Base-by-base conservation (phyloP, 2,329 filamentous ascomycete genomes). In the Aspergillus uvarum region DNA sequence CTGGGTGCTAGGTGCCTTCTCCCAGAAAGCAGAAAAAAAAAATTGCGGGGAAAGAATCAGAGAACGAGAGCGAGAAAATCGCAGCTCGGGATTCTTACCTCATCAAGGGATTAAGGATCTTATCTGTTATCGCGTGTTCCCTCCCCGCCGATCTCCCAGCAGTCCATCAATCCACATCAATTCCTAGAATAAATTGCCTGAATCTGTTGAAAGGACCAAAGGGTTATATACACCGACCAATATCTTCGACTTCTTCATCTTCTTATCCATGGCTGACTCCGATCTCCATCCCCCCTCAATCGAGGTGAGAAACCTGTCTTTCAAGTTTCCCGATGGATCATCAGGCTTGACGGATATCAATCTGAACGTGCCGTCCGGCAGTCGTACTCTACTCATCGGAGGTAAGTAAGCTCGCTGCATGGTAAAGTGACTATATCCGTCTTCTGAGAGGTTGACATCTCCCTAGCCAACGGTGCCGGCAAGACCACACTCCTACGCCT, bases 401-500 rank as follows among this genome's bases (percentile, higher is more conserved):
- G 94, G 85, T 87, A 80, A 72, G 85, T 87, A 80, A 72, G 70
- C 32, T 21, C 32, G 38, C 38, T 16, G 38, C 38, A 2, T 5
- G 7, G 32, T 12, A 44, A 44, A 16, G 14, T 44, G 14, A 19
- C 16, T 14, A 19, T 19, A 14, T 6, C 19, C 14, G 8, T 29
- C 7, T 16, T 44, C 38, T 19, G 6, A 6, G 16, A 44, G 6
- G 8, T 51, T 70, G 56, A 70, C 53, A 62, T 32, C 51, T 26
- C 31, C 66, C 67, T 29, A 87, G 86, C 95, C 74, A 99, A 99
- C 77, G 95, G 95, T 64, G 94, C 95, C 21, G 95, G 95, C 66
- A 99, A 99, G 80, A 98, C 95, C 8, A 99, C 95, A 0, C 88
- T 99, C 59, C 88, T 99, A 51, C 93, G 93, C 61, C 89, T 99